Base-by-base conservation (phyloP, 176 grass and related monocot genomes). In the Hsuehochloa calcarea region DNA sequence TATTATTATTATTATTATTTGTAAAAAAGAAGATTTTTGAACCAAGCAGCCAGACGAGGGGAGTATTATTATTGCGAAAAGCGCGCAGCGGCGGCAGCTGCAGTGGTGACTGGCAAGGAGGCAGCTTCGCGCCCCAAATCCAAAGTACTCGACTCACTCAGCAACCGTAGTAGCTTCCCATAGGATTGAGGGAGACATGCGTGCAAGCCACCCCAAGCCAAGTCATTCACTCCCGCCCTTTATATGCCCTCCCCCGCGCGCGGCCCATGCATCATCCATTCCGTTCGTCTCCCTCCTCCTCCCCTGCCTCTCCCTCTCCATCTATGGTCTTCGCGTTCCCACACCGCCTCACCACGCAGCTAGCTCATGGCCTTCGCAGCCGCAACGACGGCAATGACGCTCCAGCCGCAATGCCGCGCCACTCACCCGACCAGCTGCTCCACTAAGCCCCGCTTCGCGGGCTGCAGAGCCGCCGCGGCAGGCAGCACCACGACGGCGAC, bases 351-450 rank as follows among this genome's bases (percentile, higher is more conserved):
- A 68, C 40, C 59, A 38, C 44, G 58, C 52, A 69, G 63, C 54
- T 83, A 78, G 88, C 64, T 44, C 64, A 90, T 90, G 88, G 88
- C 83, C 71, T 76, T 85, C 34, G 82, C 87, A 9, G 38, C 72
- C 25, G 2, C 47, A 1, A 40, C 65, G 17, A n/a, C 61, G 41
- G 40, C 50, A 46, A 61, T 51, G 83, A 38, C 83, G 23, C 9
- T 26, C 25, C 62, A 2, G 20, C 40, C 22, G 58, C 88, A 90
- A 82, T 90, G 79, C 62, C 34, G 22, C 25, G 59, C 77, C 27
- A 37, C 51, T 10, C 19, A 26, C 65, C 22, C 12, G 38, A 34
- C 8, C 6, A 5, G 10, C 2, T 22, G 68, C 14, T 46, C 72
- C 31, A 3, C 34, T 7, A 84, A 15, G 60, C 35, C 43, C 2